phyloP scores from a whole-genome alignment of 2,329 filamentous ascomycete species.

The Colletotrichum tropicale region DNA sequence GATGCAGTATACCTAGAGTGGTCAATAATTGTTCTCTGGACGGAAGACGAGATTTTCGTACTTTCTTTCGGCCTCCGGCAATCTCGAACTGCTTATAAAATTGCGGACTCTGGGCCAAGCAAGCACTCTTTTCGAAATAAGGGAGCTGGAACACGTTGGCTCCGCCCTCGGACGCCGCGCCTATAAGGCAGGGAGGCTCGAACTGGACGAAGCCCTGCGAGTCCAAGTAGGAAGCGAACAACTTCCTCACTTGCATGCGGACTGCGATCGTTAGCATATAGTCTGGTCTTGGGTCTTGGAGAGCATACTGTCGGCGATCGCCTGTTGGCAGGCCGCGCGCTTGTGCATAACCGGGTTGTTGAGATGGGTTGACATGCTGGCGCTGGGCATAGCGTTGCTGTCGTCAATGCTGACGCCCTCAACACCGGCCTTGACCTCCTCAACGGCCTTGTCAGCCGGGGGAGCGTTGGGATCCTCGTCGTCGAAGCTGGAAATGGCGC shows the following conservation, averaged over 20 bases:
- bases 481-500: conserved; percentile 72
- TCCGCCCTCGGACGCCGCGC: conserved; percentile 90
- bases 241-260: conserved; percentile 43
- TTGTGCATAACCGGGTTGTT: conserved; percentile 95
- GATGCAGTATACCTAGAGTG: conserved; percentile 68
- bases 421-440: conserved; percentile 31
- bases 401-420: conserved; percentile 44
- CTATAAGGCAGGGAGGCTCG: conserved; percentile 88
- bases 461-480: conserved; percentile 54
- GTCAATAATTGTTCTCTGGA: too few species aligned
- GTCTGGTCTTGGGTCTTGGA: background rate
- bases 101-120: conserved; percentile 80
- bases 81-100: conserved; percentile 91
- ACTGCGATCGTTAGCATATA: conserved; percentile 25
- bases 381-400: conserved; percentile 61
- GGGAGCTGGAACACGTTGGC: conserved; percentile 88
- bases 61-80: conserved; percentile 74
- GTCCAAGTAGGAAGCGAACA: conserved; percentile 31
- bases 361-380: conserved; percentile 82
- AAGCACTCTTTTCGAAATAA: conserved; percentile 88
- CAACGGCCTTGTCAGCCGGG: conserved; percentile 32
- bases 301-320: conserved; percentile 55
- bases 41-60: too few species aligned
- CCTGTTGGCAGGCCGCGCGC: conserved; percentile 87
- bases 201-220: conserved; percentile 57